Percentiles rank a stretch among this genome's conserved stretches.
These are phyloP conservation scores for Boletales sp. DNA, from an alignment of 768 basidiomycete genomes.

Conservation along the genomic window DNA sequence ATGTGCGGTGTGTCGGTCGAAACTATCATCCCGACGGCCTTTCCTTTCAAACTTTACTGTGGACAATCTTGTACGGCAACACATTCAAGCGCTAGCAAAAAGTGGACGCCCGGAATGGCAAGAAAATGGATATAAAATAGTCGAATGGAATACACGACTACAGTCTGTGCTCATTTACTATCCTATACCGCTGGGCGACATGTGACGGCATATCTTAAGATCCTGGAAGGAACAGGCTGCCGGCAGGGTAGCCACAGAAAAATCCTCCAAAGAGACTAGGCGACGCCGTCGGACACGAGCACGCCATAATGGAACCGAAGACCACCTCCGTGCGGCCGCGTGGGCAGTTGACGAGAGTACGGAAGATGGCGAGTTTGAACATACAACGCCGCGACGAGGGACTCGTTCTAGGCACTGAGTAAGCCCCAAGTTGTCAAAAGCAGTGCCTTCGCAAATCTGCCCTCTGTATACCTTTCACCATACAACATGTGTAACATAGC, in stretches of 20 bases:
- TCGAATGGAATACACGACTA: conserved; percentile 53
- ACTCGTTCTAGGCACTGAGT: conserved; percentile 15
- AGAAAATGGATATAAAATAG: conserved; percentile 40
- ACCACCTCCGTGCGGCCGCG: conserved; percentile 2
- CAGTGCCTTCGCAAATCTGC: background rate
- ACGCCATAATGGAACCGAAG: conserved; percentile 11
- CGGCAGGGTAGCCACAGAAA: conserved; percentile 16
- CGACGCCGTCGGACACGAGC: conserved; percentile 12
- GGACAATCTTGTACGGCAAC: conserved; percentile 58
- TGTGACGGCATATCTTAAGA: conserved; percentile 4
- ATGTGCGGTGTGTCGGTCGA: conserved; percentile 61
- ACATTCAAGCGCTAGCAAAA: conserved; percentile 46
- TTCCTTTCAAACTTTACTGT: conserved; percentile 64
- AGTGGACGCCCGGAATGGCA: conserved; percentile 53
- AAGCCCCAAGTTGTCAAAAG: background rate
- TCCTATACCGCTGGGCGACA: background rate
- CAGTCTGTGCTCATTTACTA: conserved; percentile 39
- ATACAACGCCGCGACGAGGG: conserved; percentile 11
- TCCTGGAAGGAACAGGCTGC: conserved; percentile 28
- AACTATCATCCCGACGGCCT: conserved; percentile 36
- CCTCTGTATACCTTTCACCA: background rate
- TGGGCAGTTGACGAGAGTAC: conserved; percentile 6
- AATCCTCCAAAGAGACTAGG: conserved; percentile 6
- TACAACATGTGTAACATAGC: conserved; percentile 1
- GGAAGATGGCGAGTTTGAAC: conserved; percentile 3